phyloP scores from a whole-genome alignment of 2,329 filamentous ascomycete species.

The Orbilia blumenaviensis region DNA sequence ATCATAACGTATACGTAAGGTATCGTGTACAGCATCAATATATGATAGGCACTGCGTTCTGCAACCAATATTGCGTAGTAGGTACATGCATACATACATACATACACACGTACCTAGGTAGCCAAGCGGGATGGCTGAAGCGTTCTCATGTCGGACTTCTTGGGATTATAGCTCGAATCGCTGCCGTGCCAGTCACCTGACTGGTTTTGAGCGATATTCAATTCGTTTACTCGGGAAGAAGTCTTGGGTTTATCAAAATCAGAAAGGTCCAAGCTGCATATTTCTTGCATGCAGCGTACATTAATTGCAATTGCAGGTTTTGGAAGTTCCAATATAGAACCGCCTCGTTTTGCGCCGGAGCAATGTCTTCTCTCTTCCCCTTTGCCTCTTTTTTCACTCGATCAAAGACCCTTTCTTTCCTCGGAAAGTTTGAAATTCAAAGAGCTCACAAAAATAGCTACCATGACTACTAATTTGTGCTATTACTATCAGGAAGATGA shows the following conservation, averaged over 20 bases:
- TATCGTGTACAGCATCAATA: too few relatives aligned
- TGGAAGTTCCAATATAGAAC: slow-evolving; percentile 17
- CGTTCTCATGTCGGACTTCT: not conserved
- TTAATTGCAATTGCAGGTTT: slow-evolving; percentile 19
- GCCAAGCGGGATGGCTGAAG: too few relatives aligned
- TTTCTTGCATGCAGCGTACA: slow-evolving; percentile 14
- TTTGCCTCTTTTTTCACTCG: too few relatives aligned
- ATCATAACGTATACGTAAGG: too few relatives aligned
- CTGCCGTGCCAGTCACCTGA: slow-evolving; percentile 17
- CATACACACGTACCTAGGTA: too few relatives aligned
- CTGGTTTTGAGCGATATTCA: slow-evolving; percentile 8
- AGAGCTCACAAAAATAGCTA: not conserved
- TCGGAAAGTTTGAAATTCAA: not conserved
- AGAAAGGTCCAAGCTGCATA: slow-evolving; percentile 8
- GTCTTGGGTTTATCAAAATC: not conserved
- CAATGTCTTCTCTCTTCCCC: not conserved
- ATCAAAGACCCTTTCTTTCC: too few relatives aligned
- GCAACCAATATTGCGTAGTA: too few relatives aligned
- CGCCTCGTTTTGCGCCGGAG: slow-evolving; percentile 15
- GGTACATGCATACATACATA: too few relatives aligned
- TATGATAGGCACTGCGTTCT: too few relatives aligned
- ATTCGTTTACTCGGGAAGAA: not conserved
- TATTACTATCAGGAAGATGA: slow-evolving; percentile 17
- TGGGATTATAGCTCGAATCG: not conserved
- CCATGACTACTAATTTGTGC: not conserved